These are phyloP conservation scores for Sporothrix phasma DNA, from an alignment of 2,329 filamentous ascomycete genomes.

Conservation along the genomic window DNA sequence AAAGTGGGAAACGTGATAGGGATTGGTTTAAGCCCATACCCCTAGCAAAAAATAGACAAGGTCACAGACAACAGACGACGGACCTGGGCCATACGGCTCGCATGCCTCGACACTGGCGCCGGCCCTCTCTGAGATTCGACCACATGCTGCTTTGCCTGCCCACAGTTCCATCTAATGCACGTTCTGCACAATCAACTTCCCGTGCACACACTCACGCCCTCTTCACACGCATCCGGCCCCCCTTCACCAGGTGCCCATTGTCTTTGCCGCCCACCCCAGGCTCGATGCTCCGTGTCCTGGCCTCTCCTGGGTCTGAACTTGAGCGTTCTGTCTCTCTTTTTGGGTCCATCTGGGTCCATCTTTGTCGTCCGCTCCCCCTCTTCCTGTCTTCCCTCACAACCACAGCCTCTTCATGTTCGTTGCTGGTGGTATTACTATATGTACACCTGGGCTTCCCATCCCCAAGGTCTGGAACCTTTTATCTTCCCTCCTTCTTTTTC, in stretches of 20 bases:
- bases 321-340: not conserved
- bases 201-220: not conserved
- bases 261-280: conserved; percentile 14
- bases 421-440: not conserved
- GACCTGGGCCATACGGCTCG: not conserved
- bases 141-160: not conserved
- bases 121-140: not conserved
- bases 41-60: not conserved
- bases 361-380: not conserved
- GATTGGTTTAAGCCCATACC: conserved; percentile 3
- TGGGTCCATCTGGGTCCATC: not conserved
- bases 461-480: not conserved
- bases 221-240: not conserved
- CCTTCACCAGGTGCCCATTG: not conserved
- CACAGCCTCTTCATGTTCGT: not conserved
- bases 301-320: not conserved
- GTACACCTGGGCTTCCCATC: conserved; percentile 6
- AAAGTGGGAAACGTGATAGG: not conserved
- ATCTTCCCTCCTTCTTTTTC: not conserved
- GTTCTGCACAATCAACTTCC: not conserved
- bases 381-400: not conserved
- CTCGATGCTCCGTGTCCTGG: not conserved
- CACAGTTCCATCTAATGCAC: not conserved
- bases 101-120: not conserved
- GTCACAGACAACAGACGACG: not conserved